Percentiles rank a stretch among this genome's conserved stretches.
These are phyloP conservation scores for Cytospora mali DNA, from an alignment of 2,329 filamentous ascomycete species.

Conservation along the genomic window DNA sequence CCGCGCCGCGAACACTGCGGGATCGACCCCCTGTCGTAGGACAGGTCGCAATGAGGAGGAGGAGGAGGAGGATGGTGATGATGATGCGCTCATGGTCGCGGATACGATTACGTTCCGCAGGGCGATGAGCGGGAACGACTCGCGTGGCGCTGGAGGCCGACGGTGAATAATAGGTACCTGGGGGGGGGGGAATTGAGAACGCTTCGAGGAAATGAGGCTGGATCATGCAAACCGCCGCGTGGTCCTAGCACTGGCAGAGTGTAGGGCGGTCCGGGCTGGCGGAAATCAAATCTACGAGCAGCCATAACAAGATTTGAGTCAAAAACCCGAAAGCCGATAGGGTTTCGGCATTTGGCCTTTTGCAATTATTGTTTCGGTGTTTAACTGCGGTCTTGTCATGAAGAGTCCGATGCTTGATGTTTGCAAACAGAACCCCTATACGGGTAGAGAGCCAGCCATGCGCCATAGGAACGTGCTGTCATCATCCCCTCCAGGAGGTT, in stretches of 20 bases:
- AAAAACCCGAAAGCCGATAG: too few species aligned
- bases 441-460: neutral
- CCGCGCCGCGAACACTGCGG: neutral
- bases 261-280: neutral
- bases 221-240: neutral
- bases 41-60: neutral
- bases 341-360: too few species aligned
- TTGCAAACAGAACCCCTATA: neutral
- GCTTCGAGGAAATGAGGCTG: neutral
- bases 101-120: neutral
- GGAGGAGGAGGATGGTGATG: too few species aligned
- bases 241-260: neutral
- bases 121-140: neutral
- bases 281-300: neutral
- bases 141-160: conserved; percentile 2
- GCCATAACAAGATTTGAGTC: neutral
- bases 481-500: neutral
- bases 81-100: neutral
- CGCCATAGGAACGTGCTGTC: neutral
- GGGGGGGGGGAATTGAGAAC: too few species aligned
- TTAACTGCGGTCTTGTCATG: neutral
- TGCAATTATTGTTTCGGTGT: neutral
- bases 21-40: neutral
- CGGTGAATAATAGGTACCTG: too few species aligned
- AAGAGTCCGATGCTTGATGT: neutral